phyloP scores from a whole-genome alignment of 176 grass and related monocot species.

The Oryza longistaminata region DNA sequence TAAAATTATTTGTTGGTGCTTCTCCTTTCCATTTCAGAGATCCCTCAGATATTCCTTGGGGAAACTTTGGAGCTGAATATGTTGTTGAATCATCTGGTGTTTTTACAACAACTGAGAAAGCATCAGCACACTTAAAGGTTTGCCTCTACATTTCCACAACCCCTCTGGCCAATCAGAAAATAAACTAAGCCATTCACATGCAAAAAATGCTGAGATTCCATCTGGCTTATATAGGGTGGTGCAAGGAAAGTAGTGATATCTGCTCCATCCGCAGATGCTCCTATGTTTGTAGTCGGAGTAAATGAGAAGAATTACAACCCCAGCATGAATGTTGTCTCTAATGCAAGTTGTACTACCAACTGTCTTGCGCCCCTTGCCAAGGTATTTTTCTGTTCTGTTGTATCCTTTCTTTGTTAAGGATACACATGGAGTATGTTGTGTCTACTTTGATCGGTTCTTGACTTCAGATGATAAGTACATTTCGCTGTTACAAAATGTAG shows the following conservation, averaged over 20 bases:
- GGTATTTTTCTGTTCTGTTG: conserved; percentile 10
- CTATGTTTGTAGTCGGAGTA: conserved; percentile 84
- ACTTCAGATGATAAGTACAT: background rate
- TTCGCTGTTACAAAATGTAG: conserved; percentile 9
- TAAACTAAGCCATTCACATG: background rate
- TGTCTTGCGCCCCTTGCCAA: conserved; percentile 86
- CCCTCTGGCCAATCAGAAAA: background rate
- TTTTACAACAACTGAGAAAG: conserved; percentile 74
- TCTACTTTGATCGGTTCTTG: background rate
- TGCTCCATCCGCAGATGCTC: conserved; percentile 78
- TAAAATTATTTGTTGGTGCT: background rate
- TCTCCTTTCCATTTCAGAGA: conserved; percentile 51
- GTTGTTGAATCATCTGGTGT: conserved; percentile 93
- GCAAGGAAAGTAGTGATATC: conserved; percentile 87
- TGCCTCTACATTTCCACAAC: background rate
- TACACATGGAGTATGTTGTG: background rate
- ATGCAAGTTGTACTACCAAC: conserved; percentile 85
- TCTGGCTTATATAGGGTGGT: conserved; percentile 48
- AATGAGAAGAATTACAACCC: conserved; percentile 67
- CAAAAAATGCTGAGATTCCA: conserved; percentile 19
- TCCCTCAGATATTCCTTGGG: conserved; percentile 81
- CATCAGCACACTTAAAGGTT: conserved; percentile 84
- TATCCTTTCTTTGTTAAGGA: background rate
- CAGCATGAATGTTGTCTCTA: conserved; percentile 74
- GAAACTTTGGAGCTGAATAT: conserved; percentile 70